These are phyloP conservation scores for Pezicula rhizophila DNA, from an alignment of 2,329 filamentous ascomycete genomes.

Conservation along the genomic window DNA sequence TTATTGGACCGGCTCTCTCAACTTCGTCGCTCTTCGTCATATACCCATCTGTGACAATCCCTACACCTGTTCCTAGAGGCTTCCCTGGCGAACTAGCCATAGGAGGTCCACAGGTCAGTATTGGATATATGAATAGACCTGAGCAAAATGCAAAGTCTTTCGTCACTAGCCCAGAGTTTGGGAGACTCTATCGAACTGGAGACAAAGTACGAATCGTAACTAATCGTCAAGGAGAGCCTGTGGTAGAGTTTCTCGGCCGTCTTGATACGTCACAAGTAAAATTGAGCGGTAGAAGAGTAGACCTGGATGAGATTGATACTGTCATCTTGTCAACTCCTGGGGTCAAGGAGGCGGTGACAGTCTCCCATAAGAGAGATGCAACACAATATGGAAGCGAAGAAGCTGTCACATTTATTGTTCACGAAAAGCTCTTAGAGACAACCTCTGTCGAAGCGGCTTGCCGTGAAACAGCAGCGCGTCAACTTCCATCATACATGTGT, in stretches of 20 bases:
- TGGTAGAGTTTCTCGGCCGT: neutral
- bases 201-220: constrained; percentile 27
- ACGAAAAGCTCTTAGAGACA: constrained; percentile 3
- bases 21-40: too few relatives aligned
- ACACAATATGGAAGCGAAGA: constrained; percentile 19
- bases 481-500: constrained; percentile 21
- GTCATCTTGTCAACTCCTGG: constrained; percentile 1
- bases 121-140: constrained; percentile 8
- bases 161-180: constrained; percentile 7
- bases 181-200: constrained; percentile 47
- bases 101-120: constrained; percentile 7
- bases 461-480: constrained; percentile 7
- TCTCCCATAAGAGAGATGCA: constrained; percentile 16
- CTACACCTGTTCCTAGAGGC: constrained; percentile 4
- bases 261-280: neutral
- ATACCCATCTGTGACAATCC: too few relatives aligned
- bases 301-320: neutral
- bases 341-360: constrained; percentile 20
- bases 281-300: neutral
- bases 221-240: neutral
- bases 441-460: constrained; percentile 10
- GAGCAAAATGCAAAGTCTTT: constrained; percentile 9
- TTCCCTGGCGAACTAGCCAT: constrained; percentile 9
- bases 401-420: constrained; percentile 22
- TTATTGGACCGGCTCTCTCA: too few relatives aligned